Evolutionary conservation across 345 rosid genomes (phyloP).

Genomic region (Dipteronia sinensis): DNA sequence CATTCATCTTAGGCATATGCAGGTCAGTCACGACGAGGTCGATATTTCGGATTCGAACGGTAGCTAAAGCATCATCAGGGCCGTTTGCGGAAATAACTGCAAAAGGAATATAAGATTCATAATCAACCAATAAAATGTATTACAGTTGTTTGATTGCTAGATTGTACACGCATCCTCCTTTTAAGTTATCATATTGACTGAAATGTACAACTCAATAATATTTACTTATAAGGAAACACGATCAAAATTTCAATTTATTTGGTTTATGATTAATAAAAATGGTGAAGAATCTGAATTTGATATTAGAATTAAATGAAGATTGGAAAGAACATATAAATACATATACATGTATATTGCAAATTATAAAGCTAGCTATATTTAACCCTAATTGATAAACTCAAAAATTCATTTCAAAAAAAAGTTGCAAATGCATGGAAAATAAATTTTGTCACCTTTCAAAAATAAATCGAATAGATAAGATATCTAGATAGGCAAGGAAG

Average conservation of each 20-base stretch:
- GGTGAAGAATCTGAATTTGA: neutral
- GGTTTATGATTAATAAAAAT: neutral
- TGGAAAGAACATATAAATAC: neutral
- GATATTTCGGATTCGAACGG: neutral
- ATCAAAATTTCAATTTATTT: neutral
- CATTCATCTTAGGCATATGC: neutral
- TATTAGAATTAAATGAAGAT: neutral
- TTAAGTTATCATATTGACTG: neutral
- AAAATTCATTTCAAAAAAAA: neutral
- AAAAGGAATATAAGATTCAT: neutral
- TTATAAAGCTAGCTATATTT: neutral
- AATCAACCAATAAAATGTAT: neutral
- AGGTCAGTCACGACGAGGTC: neutral
- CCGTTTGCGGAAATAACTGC: neutral
- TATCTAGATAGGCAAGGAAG: neutral
- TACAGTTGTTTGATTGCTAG: neutral
- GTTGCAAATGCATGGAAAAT: neutral
- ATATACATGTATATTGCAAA: neutral
- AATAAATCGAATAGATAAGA: neutral
- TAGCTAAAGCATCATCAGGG: neutral
- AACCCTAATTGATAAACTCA: neutral
- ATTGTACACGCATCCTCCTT: neutral
- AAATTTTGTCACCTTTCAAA: no score
- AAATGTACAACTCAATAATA: no score
- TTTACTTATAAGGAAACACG: neutral